These are phyloP conservation scores for Pyrenophora seminiperda DNA, from an alignment of 2,329 filamentous ascomycete genomes.

Conservation along the genomic window DNA sequence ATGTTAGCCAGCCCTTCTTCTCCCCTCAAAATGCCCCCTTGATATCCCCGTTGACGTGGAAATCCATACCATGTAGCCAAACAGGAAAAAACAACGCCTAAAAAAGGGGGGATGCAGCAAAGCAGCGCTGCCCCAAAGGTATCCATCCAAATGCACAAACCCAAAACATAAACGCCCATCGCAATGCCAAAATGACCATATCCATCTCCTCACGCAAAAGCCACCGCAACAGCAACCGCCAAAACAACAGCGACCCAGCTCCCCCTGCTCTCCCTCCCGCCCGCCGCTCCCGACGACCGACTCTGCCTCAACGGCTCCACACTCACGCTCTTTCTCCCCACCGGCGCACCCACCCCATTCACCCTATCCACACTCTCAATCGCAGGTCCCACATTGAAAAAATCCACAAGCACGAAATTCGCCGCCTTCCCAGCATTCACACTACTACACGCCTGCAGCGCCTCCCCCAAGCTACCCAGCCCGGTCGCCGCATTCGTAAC, in stretches of 20 bases:
- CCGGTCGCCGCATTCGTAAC: conserved; percentile 69
- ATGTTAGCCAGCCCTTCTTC: too few species aligned
- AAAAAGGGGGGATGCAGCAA: too few species aligned
- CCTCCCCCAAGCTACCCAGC: conserved; percentile 57
- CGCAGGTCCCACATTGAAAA: conserved; percentile 73
- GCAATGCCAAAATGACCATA: too few species aligned
- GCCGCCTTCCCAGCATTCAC: conserved; percentile 70
- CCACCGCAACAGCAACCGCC: conserved; percentile 37
- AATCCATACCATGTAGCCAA: too few species aligned
- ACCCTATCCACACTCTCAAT: conserved; percentile 72
- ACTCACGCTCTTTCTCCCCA: conserved; percentile 34
- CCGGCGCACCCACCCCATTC: conserved; percentile 60
- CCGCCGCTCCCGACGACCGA: too few species aligned
- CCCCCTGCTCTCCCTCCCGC: conserved; percentile 26
- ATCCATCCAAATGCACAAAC: too few species aligned
- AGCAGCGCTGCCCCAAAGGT: too few species aligned
- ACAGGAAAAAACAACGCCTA: too few species aligned
- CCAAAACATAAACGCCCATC: too few species aligned
- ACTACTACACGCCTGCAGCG: conserved; percentile 53
- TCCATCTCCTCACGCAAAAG: conserved; percentile 28
- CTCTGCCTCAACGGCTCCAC: conserved; percentile 23
- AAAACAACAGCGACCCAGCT: conserved; percentile 39
- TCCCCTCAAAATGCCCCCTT: too few species aligned
- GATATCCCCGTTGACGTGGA: too few species aligned
- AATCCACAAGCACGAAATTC: conserved; percentile 79